Conservation (phyloP, 805 yeast species). For the Suhomyces sp. region DNA sequence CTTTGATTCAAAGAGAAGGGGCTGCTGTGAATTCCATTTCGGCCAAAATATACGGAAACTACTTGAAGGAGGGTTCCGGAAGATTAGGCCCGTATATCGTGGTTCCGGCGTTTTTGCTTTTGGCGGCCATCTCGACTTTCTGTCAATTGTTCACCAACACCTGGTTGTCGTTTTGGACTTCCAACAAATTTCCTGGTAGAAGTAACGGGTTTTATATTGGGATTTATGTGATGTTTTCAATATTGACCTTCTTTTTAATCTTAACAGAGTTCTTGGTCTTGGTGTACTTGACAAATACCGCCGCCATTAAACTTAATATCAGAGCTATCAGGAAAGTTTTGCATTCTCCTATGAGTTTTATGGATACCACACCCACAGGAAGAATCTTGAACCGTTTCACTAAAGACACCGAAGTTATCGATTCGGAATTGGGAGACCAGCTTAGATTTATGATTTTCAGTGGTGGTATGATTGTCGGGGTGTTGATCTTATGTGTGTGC, state of each 20-base stretch:
- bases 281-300: constrained; percentile 49
- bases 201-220: constrained; percentile 66
- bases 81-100: constrained; percentile 18
- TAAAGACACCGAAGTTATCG: constrained; percentile 81
- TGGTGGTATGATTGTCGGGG: constrained; percentile 54
- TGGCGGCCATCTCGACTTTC: constrained; percentile 12
- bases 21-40: constrained; percentile 27
- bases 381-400: constrained; percentile 82
- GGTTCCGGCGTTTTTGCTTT: constrained; percentile 15
- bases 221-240: constrained; percentile 58
- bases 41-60: constrained; percentile 29
- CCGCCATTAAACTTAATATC: constrained; percentile 57
- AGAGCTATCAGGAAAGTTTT: constrained; percentile 57
- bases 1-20: constrained; percentile 15
- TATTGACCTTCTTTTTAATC: constrained; percentile 45
- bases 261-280: constrained; percentile 42
- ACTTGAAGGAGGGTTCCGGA: constrained; percentile 30
- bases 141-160: constrained; percentile 18
- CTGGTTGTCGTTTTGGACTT: constrained; percentile 25
- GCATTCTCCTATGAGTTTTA: constrained; percentile 76
- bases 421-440: constrained; percentile 73
- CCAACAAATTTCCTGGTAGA: constrained; percentile 40
- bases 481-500: constrained; percentile 56
- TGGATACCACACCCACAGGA: constrained; percentile 87
- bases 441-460: constrained; percentile 58